Conservation (phyloP, 73 alveolate genomes). For the Uronychia setigera region DNA sequence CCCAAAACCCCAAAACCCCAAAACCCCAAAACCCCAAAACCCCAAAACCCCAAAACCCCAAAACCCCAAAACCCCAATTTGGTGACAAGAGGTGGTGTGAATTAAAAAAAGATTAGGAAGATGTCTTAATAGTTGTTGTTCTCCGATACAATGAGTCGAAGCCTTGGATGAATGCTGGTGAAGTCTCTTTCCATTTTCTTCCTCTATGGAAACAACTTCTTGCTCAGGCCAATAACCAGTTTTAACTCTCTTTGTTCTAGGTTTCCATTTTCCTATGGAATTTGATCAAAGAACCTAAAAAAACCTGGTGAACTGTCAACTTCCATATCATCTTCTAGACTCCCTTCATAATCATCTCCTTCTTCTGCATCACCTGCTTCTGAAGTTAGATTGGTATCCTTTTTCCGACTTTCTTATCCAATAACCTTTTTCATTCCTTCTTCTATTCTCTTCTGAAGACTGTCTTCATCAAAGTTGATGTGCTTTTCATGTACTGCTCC, state of each 20-base stretch:
- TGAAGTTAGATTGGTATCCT: not conserved
- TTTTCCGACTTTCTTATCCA: no score
- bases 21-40: no score
- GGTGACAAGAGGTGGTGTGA: no score
- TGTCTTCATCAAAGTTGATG: not conserved
- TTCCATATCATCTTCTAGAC: not conserved
- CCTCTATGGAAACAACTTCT: not conserved
- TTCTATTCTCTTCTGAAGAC: no score
- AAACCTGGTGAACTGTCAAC: not conserved
- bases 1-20: no score
- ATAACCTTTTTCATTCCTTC: no score
- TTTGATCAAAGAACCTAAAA: not conserved
- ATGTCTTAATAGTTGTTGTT: not conserved
- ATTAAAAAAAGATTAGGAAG: no score
- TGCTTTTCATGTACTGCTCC: not conserved
- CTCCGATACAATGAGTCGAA: not conserved
- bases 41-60: no score
- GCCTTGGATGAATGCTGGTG: not conserved
- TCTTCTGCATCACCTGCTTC: not conserved
- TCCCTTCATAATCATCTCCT: not conserved
- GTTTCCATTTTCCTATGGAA: not conserved
- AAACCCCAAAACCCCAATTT: no score
- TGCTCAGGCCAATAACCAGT: not conserved
- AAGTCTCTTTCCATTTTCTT: not conserved
- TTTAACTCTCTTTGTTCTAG: not conserved